These are phyloP conservation scores for Cladophialophora carrionii DNA, from an alignment of 2,329 filamentous ascomycete species.

Conservation along the genomic window DNA sequence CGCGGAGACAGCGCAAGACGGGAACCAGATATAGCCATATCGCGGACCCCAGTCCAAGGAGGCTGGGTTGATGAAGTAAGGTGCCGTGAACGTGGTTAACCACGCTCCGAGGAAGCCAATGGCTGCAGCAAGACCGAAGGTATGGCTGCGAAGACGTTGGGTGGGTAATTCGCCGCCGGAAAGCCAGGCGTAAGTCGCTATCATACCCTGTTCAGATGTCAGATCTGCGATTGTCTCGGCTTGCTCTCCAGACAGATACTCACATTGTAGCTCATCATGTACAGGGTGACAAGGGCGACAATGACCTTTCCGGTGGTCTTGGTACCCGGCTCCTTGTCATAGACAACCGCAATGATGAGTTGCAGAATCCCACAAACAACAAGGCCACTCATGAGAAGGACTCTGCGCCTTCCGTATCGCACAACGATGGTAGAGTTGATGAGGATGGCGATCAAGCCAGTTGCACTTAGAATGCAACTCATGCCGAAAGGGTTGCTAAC, in stretches of 20 bases:
- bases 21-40: conserved; percentile 61
- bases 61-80: conserved; percentile 62
- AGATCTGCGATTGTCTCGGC: not conserved
- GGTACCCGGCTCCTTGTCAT: conserved; percentile 51
- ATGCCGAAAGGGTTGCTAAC: conserved; percentile 61
- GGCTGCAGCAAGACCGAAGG: conserved; percentile 59
- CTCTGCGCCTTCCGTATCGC: conserved; percentile 56
- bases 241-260: not conserved
- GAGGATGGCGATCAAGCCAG: conserved; percentile 59
- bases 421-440: conserved; percentile 59
- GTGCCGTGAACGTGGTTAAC: conserved; percentile 61
- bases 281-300: conserved; percentile 57
- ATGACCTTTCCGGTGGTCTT: conserved; percentile 46
- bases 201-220: conserved; percentile 44
- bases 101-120: conserved; percentile 61
- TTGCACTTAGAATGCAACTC: conserved; percentile 57
- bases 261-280: conserved; percentile 44
- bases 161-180: conserved; percentile 59
- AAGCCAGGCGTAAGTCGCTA: conserved; percentile 61
- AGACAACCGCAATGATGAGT: conserved; percentile 59
- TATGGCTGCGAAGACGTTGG: conserved; percentile 59
- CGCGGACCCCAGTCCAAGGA: conserved; percentile 60
- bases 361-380: conserved; percentile 58
- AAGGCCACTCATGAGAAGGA: conserved; percentile 58
- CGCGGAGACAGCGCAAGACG: conserved; percentile 9